Base-by-base conservation (phyloP, 1,284 basidiomycete species). In the Ustilago vetiveriae region DNA sequence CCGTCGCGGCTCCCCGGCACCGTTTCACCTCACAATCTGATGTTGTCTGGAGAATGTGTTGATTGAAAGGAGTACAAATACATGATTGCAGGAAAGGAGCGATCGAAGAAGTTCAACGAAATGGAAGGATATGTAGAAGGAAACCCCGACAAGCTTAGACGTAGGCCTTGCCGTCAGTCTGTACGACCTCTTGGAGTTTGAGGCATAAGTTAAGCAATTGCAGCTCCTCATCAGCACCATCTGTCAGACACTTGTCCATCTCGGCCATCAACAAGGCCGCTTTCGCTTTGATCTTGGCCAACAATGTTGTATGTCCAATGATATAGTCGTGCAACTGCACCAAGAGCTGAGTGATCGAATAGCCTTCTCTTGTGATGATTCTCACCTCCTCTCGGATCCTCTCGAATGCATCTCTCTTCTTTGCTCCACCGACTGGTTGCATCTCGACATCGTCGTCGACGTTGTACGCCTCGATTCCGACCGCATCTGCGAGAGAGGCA, bases 181-280 rank as follows among this genome's bases (percentile, higher is more conserved):
- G 39, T 10, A 69, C 59, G 7, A 69, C 66, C 26, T 69, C 66
- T 19, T 69, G 66, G 44, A 96, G 85, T 35, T 88, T 86, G 48
- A 97, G 83, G 33, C 88, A 92, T 46, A 93, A 89, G 76, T 95
- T 92, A 19, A 98, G 84, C 44, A 94, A 87, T 89, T 96, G 97
- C 33, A 99, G 84, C 82, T 97, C 94, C 83, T 99, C 96, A 76
- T 98, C 95, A n/a, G 92, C 94, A 2, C 96, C 96, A 75, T 98
- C 95, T 67, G 91, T 92, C 38, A 99, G 84, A 0, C 92, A 92
- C 83, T 98, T 98, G 85, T 99, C 96, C 33, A 92, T 92, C 82
- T 95, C 92, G 4, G 94, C 95, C 65, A 98, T 90, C 8, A 89
- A 88, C 17, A 98, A 84, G 1, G 91, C 92, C 65, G 91, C 91